Base-by-base conservation (phyloP, 2,329 filamentous ascomycete species). In the Aaosphaeria pasadenensis region DNA sequence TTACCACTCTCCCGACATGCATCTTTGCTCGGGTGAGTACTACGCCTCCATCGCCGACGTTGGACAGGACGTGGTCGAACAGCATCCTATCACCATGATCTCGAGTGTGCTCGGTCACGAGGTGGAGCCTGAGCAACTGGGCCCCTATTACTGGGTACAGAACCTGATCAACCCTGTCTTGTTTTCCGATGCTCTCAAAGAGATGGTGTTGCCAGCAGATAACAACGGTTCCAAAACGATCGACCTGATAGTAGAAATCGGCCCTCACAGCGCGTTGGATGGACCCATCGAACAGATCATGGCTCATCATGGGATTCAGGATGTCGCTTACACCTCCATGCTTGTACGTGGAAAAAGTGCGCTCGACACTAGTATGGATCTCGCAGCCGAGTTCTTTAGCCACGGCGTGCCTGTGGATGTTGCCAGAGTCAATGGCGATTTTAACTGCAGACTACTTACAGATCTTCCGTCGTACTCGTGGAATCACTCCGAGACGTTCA, bases 1-100 rank as follows among this genome's bases (percentile, higher is more conserved):
- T 0, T 77, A 77, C 45, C 75, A 77, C 46, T 74, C 71, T 1
- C 63, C 65, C 29, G 71, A 76, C 33, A 74, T 75, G 71, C 9
- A 59, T 3, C 47, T 57, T 1, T 67, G 64, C 41, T 57, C 62
- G 4, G 52, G 46, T 5, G 52, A 59, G 2, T 72, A 74, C n/a
- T 47, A 56, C 36, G 44, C 31, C 17, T 47, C 45, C 3, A 41
- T 48, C 30, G 9, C 32, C 4, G 13, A 40, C 11, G 44, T 50
- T 31, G 30, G 44, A 33, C 11, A 43, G 31, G 7, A 4, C 44
- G 4, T 30, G n/a, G 5, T 7, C 24, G 9, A 30, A 43, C 17
- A 28, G 38, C 4, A 42, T 51, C 13, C 17, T 41, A 36, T n/a
- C 7, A 7, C 7, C 33, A 45, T 44, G 44, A 45, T 47, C 30